Evolutionary conservation across 2,329 filamentous ascomycete species (phyloP).

Genomic region (Rutstroemia sp.): DNA sequence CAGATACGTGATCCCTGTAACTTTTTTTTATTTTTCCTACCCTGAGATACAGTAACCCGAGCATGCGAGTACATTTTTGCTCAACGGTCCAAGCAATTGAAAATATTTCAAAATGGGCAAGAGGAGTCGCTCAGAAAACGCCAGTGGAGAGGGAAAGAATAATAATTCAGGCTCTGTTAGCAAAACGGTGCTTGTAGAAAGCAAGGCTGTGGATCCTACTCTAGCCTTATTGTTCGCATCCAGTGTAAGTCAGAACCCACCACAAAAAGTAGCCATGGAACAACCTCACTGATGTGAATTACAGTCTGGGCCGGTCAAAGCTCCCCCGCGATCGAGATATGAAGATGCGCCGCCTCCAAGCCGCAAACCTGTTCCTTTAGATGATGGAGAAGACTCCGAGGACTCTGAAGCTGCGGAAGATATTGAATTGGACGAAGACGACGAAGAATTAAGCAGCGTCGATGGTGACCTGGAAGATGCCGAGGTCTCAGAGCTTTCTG

Average conservation of each 20-base stretch:
- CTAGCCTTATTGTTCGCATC: constrained; percentile 63
- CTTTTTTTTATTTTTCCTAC: constrained; percentile 8
- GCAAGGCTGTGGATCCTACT: constrained; percentile 57
- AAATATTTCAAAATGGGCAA: constrained; percentile 24
- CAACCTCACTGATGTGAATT: background rate
- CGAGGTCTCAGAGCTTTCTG: constrained; percentile 23
- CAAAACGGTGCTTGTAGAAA: constrained; percentile 27
- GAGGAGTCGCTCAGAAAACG: constrained; percentile 23
- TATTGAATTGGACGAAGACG: constrained; percentile 31
- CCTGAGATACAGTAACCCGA: background rate
- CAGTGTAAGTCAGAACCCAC: constrained; percentile 50
- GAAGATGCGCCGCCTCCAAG: constrained; percentile 29
- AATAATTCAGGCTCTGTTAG: constrained; percentile 16
- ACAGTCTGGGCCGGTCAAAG: constrained; percentile 31
- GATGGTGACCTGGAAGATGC: constrained; percentile 31
- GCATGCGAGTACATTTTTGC: background rate
- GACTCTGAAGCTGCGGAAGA: constrained; percentile 18
- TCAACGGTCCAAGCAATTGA: background rate
- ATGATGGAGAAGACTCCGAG: constrained; percentile 21
- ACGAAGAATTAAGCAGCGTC: constrained; percentile 31
- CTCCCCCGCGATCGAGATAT: constrained; percentile 28
- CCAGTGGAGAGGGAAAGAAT: background rate
- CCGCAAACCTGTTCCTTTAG: constrained; percentile 4
- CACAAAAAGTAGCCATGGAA: background rate
- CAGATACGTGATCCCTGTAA: background rate